Percentiles rank a stretch among this genome's conserved stretches.
Evolutionary conservation across 805 yeast species (phyloP).

Genomic region (Metschnikowia gelsemii): DNA sequence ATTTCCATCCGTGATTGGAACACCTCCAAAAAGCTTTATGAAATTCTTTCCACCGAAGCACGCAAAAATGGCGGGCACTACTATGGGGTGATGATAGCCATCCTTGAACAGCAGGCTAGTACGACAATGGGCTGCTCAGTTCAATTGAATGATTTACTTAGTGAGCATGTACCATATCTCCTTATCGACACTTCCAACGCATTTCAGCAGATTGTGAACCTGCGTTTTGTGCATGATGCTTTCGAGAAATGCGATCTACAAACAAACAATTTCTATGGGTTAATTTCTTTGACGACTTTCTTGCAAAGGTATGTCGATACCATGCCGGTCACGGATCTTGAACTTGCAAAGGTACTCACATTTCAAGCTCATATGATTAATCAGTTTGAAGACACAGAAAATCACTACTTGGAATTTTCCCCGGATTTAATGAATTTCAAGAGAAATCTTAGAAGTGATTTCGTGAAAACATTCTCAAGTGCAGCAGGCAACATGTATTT

Average conservation of each 20-base stretch:
- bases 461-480: background rate
- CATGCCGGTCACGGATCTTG: conserved; percentile 1
- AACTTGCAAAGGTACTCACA: conserved; percentile 24
- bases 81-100: conserved; percentile 31
- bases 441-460: conserved; percentile 1
- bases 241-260: conserved; percentile 28
- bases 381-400: conserved; percentile 40
- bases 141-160: conserved; percentile 30
- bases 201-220: conserved; percentile 24
- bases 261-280: conserved; percentile 34
- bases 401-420: conserved; percentile 34
- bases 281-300: conserved; percentile 13
- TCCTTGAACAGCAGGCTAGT: conserved; percentile 35
- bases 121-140: conserved; percentile 23
- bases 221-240: conserved; percentile 28
- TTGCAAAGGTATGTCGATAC: background rate
- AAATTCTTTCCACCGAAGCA: conserved; percentile 31
- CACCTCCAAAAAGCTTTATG: conserved; percentile 29
- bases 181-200: conserved; percentile 12
- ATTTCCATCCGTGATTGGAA: conserved; percentile 31
- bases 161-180: conserved; percentile 30
- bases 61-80: conserved; percentile 26
- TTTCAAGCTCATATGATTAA: conserved; percentile 32
- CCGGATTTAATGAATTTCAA: conserved; percentile 26
- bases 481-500: background rate